Evolutionary conservation across 805 yeast species (phyloP).

Genomic region (Metschnikowia lochheadii): DNA sequence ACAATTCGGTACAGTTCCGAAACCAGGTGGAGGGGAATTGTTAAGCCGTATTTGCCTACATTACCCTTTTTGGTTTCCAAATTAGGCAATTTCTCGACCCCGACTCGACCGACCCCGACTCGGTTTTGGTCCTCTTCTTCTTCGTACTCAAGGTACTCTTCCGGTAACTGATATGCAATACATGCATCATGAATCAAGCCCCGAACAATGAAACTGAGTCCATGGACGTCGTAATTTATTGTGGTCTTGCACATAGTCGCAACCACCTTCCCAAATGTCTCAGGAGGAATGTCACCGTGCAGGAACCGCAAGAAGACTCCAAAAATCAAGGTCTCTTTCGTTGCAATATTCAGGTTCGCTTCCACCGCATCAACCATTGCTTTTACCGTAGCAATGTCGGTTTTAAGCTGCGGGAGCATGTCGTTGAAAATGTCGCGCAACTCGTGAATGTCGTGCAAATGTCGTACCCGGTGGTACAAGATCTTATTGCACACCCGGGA

Average conservation of each 20-base stretch:
- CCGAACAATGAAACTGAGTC: conserved; percentile 7
- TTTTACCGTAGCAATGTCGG: conserved; percentile 12
- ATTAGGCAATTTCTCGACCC: neutral
- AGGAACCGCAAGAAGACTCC: conserved; percentile 2
- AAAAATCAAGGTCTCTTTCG: conserved; percentile 5
- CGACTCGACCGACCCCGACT: no score
- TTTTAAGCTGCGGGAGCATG: neutral
- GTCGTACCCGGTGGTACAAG: conserved; percentile 11
- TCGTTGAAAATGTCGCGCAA: conserved; percentile 1
- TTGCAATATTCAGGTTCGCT: conserved; percentile 6
- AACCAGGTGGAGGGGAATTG: conserved; percentile 7
- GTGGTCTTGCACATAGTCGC: conserved; percentile 7
- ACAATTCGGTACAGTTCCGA: conserved; percentile 15
- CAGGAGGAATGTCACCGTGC: conserved; percentile 9
- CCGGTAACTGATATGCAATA: conserved; percentile 6
- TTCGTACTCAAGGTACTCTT: conserved; percentile 1
- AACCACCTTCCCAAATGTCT: conserved; percentile 9
- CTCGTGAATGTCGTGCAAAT: conserved; percentile 5
- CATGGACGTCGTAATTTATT: conserved; percentile 1
- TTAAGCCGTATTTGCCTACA: neutral
- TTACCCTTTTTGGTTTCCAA: neutral
- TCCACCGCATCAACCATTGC: conserved; percentile 10
- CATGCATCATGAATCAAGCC: conserved; percentile 15
- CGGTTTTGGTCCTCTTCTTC: neutral
- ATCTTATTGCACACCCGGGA: conserved; percentile 29